Percentiles rank a stretch among this genome's conserved stretches.
Evolutionary conservation across 768 basidiomycete genomes (phyloP).

Genomic region (Paxillus rubicundulus): DNA sequence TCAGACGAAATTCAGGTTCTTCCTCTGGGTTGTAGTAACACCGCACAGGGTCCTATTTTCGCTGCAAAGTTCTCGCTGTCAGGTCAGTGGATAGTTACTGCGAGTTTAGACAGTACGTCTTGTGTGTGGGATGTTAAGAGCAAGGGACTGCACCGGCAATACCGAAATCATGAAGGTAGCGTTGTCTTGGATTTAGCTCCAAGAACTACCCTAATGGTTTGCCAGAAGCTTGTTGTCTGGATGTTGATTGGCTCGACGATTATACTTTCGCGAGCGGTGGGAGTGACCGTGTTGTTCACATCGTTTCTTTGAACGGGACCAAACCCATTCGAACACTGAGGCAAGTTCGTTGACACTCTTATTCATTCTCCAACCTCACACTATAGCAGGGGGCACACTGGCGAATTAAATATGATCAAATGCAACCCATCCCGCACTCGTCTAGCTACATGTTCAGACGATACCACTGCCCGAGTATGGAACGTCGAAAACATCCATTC

Average conservation of each 20-base stretch:
- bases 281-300: slow-evolving; percentile 61
- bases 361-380: slow-evolving; percentile 3
- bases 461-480: slow-evolving; percentile 77
- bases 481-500: slow-evolving; percentile 47
- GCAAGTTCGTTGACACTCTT: slow-evolving; percentile 39
- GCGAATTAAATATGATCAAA: slow-evolving; percentile 78
- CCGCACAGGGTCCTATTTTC: slow-evolving; percentile 72
- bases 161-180: slow-evolving; percentile 62
- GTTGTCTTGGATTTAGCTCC: neutral
- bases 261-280: slow-evolving; percentile 71
- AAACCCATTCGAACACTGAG: slow-evolving; percentile 59
- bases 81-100: slow-evolving; percentile 71
- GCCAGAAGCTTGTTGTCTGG: slow-evolving; percentile 68
- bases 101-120: slow-evolving; percentile 73
- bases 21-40: slow-evolving; percentile 16
- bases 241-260: slow-evolving; percentile 77
- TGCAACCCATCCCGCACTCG: slow-evolving; percentile 63
- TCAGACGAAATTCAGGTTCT: slow-evolving; percentile 29
- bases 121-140: slow-evolving; percentile 76
- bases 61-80: slow-evolving; percentile 72
- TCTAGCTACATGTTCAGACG: slow-evolving; percentile 81
- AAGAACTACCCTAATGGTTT: slow-evolving; percentile 1
- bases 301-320: slow-evolving; percentile 52
- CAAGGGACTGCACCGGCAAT: slow-evolving; percentile 61
- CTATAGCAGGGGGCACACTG: slow-evolving; percentile 58